Conservation (phyloP, 2,329 filamentous ascomycete species). For the Parastagonospora avenae region DNA sequence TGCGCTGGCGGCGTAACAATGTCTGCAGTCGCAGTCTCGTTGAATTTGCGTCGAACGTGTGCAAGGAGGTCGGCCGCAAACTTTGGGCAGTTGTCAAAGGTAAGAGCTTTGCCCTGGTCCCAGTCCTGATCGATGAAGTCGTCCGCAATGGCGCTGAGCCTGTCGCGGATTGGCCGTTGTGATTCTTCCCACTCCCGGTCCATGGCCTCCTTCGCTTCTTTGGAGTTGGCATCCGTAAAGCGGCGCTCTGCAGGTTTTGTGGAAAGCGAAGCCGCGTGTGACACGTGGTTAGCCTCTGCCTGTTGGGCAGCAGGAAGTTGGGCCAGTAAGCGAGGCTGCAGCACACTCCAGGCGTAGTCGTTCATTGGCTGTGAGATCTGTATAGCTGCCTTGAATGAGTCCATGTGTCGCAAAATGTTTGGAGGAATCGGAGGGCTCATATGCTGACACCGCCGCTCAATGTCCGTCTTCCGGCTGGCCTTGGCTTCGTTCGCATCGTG, state of each 20-base stretch:
- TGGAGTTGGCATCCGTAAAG: slow-evolving; percentile 55
- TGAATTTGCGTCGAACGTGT: slow-evolving; percentile 71
- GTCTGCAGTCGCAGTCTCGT: slow-evolving; percentile 60
- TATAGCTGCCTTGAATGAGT: slow-evolving; percentile 74
- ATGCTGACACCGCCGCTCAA: slow-evolving; percentile 70
- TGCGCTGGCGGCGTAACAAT: slow-evolving; percentile 51
- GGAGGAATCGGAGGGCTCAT: slow-evolving; percentile 69
- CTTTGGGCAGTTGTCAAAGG: slow-evolving; percentile 65
- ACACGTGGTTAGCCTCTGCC: slow-evolving; percentile 57
- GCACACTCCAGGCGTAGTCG: slow-evolving; percentile 70
- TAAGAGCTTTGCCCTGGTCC: slow-evolving; percentile 67
- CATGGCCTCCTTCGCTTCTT: slow-evolving; percentile 62
- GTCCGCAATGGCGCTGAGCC: slow-evolving; percentile 70
- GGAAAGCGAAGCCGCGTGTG: slow-evolving; percentile 51
- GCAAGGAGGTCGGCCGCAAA: slow-evolving; percentile 76
- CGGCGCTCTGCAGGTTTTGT: slow-evolving; percentile 55
- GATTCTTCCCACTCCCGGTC: slow-evolving; percentile 74
- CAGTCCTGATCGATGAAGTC: slow-evolving; percentile 70
- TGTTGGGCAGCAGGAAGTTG: slow-evolving; percentile 70
- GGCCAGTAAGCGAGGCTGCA: slow-evolving; percentile 69
- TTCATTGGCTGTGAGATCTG: slow-evolving; percentile 71
- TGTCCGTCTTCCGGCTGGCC: slow-evolving; percentile 68
- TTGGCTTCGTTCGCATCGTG: slow-evolving; percentile 69
- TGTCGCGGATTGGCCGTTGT: slow-evolving; percentile 69
- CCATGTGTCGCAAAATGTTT: slow-evolving; percentile 69